Percentiles rank a stretch among this genome's conserved stretches.
Conservation (phyloP, 2,329 filamentous ascomycete species). For the Pseudocercospora pini-densiflorae region DNA sequence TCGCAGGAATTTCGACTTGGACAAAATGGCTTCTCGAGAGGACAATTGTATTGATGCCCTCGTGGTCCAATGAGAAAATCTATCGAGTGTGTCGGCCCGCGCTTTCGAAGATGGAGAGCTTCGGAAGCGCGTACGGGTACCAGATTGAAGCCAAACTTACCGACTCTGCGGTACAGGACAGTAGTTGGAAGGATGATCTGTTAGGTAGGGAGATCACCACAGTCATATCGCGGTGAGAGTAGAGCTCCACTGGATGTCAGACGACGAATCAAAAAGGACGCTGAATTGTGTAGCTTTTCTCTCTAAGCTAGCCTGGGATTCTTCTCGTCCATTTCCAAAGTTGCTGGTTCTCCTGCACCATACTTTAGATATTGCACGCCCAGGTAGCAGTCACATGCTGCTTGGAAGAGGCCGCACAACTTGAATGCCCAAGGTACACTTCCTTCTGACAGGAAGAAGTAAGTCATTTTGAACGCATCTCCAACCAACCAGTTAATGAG, state of each 20-base stretch:
- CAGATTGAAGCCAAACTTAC: not conserved
- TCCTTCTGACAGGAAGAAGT: conserved; percentile 75
- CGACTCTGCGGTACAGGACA: not conserved
- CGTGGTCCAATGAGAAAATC: not conserved
- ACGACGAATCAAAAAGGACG: not conserved
- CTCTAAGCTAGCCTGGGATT: conserved; percentile 32
- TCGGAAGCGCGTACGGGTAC: not conserved
- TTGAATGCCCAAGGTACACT: conserved; percentile 79
- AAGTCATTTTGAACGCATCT: conserved; percentile 80
- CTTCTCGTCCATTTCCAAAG: conserved; percentile 30
- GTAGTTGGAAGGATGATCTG: not conserved
- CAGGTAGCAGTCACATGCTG: conserved; percentile 73
- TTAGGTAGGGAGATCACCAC: not conserved
- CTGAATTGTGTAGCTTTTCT: not conserved
- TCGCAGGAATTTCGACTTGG: not conserved
- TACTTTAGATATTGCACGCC: conserved; percentile 77
- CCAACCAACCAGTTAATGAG: conserved; percentile 78
- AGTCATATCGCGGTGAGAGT: not conserved
- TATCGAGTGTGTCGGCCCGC: not conserved
- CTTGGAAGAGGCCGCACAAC: conserved; percentile 80
- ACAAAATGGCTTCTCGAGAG: not conserved
- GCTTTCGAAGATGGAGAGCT: not conserved
- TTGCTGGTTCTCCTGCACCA: conserved; percentile 52
- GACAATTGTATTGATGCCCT: not conserved
- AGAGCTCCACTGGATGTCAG: not conserved